Conservation (phyloP, 2,329 filamentous ascomycete genomes). For the Mollisia scopiformis region DNA sequence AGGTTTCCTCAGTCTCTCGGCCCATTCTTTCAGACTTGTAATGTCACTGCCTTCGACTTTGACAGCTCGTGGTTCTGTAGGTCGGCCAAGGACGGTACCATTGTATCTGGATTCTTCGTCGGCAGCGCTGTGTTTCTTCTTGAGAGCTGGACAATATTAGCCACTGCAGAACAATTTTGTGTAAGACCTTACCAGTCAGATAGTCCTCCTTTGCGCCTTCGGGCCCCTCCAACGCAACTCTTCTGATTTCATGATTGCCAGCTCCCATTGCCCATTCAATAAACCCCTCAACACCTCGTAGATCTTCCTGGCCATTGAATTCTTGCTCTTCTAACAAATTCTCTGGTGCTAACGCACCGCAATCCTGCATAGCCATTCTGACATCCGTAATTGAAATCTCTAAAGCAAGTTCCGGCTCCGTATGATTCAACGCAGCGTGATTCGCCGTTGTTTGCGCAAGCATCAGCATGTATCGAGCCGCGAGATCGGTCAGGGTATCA, state of each 20-base stretch:
- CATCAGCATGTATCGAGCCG: conserved; percentile 76
- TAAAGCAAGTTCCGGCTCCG: conserved; percentile 64
- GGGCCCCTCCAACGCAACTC: conserved; percentile 75
- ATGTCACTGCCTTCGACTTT: conserved; percentile 77
- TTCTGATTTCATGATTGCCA: conserved; percentile 77
- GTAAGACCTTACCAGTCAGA: conserved; percentile 54
- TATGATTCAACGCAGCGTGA: conserved; percentile 64
- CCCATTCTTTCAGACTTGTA: conserved; percentile 70
- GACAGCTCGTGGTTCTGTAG: conserved; percentile 70
- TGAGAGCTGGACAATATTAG: conserved; percentile 61
- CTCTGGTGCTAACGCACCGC: conserved; percentile 73
- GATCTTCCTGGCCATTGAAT: conserved; percentile 72
- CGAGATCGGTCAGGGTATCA: conserved; percentile 82
- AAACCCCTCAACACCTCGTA: conserved; percentile 77
- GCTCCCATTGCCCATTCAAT: conserved; percentile 77
- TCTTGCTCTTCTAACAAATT: conserved; percentile 66
- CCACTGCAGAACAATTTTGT: background rate
- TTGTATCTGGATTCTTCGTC: conserved; percentile 85
- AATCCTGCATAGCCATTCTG: conserved; percentile 82
- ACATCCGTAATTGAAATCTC: conserved; percentile 75
- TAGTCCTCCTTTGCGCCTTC: conserved; percentile 70
- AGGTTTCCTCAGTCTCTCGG: conserved; percentile 40
- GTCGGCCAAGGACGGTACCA: conserved; percentile 80
- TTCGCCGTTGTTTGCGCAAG: conserved; percentile 74
- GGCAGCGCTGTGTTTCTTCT: conserved; percentile 90